Base-by-base conservation (phyloP, 345 rosid genomes). In the Citropsis articulata region DNA sequence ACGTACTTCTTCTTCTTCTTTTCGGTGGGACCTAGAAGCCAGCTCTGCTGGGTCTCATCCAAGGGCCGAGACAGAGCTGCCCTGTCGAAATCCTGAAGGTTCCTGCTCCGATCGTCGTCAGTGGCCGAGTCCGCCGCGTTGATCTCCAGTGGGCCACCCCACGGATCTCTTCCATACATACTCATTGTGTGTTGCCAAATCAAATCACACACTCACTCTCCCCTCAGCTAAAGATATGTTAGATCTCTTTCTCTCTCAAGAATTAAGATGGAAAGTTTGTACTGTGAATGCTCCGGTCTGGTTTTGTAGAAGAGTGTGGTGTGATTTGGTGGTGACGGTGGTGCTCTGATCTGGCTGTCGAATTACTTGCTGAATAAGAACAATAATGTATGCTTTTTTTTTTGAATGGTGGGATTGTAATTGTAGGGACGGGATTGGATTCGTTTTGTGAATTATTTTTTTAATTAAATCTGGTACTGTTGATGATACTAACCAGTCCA, bases 1-100 rank as follows among this genome's bases (percentile, higher is more conserved):
- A 94, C 99, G 38, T 96, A 92, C 80, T 88, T 90, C 91, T 94
- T 96, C 97, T 96, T 96, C 93, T 96, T 90, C 87, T 94, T 89
- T 87, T 96, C 99, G 1, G 90, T 77, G 2, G 97, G 99, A 16
- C 97, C 97, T 14, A 96, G 91, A 5, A 96, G 87, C 99, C 99
- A 96, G 81, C 99, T 96, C 89, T 96, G 98, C 84, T 96, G 99
- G 21, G 98, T 96, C 90, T 96, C 98, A 55, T 96, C 99, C 12
- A 96, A 81, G 0, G 99, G 95, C 4, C 98, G 83, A 12, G 82
- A 91, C 4, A 94, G 89, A 5, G 99, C 98, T 1, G 98, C 98
- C 36, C 92, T 83, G 78, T 96, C 99, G 9, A 88, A 71, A 78
- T 94, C 99, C 82, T 90, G 89, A 2, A 95, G 83, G 83, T 95